Evolutionary conservation across 805 yeast genomes (phyloP).

Genomic region (Starmerella powellii): DNA sequence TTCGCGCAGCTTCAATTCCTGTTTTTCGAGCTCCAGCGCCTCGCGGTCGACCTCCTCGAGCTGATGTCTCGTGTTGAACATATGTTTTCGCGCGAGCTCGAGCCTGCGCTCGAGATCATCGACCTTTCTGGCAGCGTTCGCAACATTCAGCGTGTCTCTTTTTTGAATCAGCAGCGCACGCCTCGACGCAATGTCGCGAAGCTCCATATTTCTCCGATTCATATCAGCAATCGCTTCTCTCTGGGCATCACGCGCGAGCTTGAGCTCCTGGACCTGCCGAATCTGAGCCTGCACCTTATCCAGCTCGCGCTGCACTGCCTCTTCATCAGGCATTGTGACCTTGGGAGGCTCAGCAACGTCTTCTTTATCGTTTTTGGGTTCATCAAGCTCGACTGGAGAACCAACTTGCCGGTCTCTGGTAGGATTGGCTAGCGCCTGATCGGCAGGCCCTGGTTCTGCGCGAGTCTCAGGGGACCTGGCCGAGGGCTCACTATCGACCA

Average conservation of each 20-base stretch:
- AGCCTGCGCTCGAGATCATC: constrained; percentile 12
- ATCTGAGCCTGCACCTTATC: constrained; percentile 8
- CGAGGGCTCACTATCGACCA: too few species aligned
- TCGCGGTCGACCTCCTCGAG: constrained; percentile 4
- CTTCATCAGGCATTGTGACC: background rate
- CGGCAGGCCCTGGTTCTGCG: too few species aligned
- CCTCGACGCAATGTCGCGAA: constrained; percentile 11
- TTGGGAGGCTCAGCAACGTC: too few species aligned
- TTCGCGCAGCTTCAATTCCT: constrained; percentile 5
- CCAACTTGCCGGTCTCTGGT: too few species aligned
- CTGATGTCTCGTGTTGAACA: constrained; percentile 6
- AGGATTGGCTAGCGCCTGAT: too few species aligned
- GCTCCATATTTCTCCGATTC: constrained; percentile 3
- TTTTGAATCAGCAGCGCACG: constrained; percentile 9
- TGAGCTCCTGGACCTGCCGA: constrained; percentile 5
- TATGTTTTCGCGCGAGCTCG: constrained; percentile 6
- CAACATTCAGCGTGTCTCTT: constrained; percentile 3
- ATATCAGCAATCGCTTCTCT: constrained; percentile 3
- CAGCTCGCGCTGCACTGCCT: constrained; percentile 1
- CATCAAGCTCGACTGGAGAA: too few species aligned
- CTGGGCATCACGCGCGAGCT: constrained; percentile 3
- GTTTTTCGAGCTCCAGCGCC: constrained; percentile 7
- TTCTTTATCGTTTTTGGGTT: too few species aligned
- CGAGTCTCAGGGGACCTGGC: too few species aligned
- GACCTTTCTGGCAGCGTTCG: constrained; percentile 7